These are phyloP conservation scores for Wickerhamia fluorescens DNA, from an alignment of 805 yeast genomes.

Conservation along the genomic window DNA sequence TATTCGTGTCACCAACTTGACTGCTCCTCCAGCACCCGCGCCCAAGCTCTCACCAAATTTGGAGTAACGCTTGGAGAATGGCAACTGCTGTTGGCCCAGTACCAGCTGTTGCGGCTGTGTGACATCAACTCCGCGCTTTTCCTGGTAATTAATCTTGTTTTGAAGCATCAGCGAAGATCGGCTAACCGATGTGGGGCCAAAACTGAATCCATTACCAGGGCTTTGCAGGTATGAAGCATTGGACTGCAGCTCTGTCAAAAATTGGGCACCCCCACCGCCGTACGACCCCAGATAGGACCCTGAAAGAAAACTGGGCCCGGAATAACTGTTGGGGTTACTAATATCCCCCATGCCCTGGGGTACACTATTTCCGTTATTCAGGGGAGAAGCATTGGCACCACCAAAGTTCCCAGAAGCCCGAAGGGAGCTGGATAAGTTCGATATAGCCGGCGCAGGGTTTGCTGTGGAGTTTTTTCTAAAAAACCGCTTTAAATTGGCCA, in stretches of 20 bases:
- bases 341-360: constrained; percentile 4
- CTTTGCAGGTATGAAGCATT: constrained; percentile 30
- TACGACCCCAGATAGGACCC: constrained; percentile 8
- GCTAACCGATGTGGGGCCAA: constrained; percentile 18
- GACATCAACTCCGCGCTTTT: constrained; percentile 32
- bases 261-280: constrained; percentile 5
- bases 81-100: constrained; percentile 27
- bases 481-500: constrained; percentile 71
- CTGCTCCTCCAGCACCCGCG: constrained; percentile 94
- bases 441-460: constrained; percentile 12
- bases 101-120: no score
- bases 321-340: constrained; percentile 5
- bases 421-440: constrained; percentile 18
- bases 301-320: no score
- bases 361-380: no score
- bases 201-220: constrained; percentile 15
- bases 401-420: constrained; percentile 10
- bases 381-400: no score
- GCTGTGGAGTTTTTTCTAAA: constrained; percentile 41
- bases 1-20: constrained; percentile 61
- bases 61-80: constrained; percentile 70
- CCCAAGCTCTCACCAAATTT: constrained; percentile 84
- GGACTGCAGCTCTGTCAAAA: constrained; percentile 23
- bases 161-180: constrained; percentile 25
- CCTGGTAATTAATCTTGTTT: constrained; percentile 23